These are phyloP conservation scores for Grifola frondosa DNA, from an alignment of 1,284 basidiomycete genomes.

Conservation along the genomic window DNA sequence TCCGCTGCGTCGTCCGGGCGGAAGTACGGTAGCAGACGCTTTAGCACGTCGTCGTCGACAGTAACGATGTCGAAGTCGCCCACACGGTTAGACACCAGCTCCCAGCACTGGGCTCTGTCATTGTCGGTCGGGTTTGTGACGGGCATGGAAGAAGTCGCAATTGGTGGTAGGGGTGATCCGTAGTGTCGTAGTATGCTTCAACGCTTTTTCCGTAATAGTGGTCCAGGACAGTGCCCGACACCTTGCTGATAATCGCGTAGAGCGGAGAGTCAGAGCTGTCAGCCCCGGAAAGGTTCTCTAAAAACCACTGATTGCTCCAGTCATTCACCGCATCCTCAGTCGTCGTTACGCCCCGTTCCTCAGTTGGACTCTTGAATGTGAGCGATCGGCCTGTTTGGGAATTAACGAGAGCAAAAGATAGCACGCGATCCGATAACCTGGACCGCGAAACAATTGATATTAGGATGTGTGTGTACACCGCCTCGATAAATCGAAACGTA, in stretches of 20 bases:
- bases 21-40: background rate
- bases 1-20: background rate
- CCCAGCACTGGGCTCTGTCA: background rate
- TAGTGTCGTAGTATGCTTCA: background rate
- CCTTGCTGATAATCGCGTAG: background rate
- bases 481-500: too few species aligned
- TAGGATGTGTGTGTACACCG: too few species aligned
- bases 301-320: too few species aligned
- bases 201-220: background rate
- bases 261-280: background rate
- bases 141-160: background rate
- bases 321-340: background rate
- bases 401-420: too few species aligned
- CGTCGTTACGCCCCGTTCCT: background rate
- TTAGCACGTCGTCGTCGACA: too few species aligned
- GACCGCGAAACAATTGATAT: too few species aligned
- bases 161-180: background rate
- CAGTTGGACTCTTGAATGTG: background rate
- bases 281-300: background rate
- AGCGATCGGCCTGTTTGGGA: background rate
- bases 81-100: background rate
- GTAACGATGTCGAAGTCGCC: background rate
- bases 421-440: too few species aligned
- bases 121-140: background rate
- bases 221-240: background rate